phyloP scores from a whole-genome alignment of 192 early-diverging fungal genomes.

The Coemansia furcata region DNA sequence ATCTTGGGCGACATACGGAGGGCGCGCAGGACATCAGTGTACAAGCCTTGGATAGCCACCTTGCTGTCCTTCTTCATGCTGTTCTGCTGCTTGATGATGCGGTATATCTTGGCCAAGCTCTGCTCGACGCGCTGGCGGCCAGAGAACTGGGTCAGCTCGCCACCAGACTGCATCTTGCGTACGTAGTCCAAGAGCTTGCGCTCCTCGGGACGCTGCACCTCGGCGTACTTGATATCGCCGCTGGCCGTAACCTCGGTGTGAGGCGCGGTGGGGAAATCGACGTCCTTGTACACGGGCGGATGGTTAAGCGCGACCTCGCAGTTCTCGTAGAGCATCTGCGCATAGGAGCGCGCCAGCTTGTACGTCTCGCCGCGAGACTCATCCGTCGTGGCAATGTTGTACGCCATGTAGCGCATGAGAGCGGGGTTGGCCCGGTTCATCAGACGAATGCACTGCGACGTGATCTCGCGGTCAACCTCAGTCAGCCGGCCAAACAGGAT shows the following conservation, averaged over 20 bases:
- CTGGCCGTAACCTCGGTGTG: slow-evolving; percentile 77
- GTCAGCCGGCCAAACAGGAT: slow-evolving; percentile 84
- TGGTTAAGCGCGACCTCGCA: slow-evolving; percentile 68
- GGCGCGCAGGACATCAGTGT: slow-evolving; percentile 72
- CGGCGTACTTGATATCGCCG: slow-evolving; percentile 71
- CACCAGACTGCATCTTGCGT: slow-evolving; percentile 76
- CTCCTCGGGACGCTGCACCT: slow-evolving; percentile 70
- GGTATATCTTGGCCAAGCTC: slow-evolving; percentile 73
- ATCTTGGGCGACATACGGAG: slow-evolving; percentile 75
- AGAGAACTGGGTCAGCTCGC: slow-evolving; percentile 70
- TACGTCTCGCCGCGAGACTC: slow-evolving; percentile 68
- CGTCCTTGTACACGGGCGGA: slow-evolving; percentile 72
- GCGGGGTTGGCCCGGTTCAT: slow-evolving; percentile 66
- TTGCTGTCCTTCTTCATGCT: slow-evolving; percentile 71
- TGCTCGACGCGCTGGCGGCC: slow-evolving; percentile 76
- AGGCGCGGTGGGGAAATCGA: slow-evolving; percentile 56
- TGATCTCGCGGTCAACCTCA: slow-evolving; percentile 63
- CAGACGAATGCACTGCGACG: slow-evolving; percentile 83
- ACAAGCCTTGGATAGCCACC: slow-evolving; percentile 78
- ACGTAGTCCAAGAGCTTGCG: slow-evolving; percentile 95
- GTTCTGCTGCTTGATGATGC: slow-evolving; percentile 75
- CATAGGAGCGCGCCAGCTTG: slow-evolving; percentile 70
- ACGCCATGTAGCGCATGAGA: slow-evolving; percentile 58
- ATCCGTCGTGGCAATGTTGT: slow-evolving; percentile 85
- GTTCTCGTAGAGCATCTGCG: slow-evolving; percentile 75